phyloP scores from a whole-genome alignment of 1,284 basidiomycete genomes.

The Apiotrichum gamsii region DNA sequence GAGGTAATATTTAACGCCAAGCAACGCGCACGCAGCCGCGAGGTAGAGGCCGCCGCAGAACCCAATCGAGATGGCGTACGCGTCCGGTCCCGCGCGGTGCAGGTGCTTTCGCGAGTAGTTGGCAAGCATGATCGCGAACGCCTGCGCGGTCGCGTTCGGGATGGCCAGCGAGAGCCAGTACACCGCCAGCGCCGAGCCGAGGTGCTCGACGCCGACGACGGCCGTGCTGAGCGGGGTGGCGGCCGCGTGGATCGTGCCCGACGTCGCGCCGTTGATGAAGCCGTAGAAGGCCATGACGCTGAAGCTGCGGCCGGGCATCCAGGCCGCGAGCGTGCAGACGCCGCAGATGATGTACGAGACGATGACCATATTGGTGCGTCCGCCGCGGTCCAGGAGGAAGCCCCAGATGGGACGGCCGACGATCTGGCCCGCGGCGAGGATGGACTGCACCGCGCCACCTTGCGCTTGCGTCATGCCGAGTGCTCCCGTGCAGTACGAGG shows the following conservation, averaged over 20 bases:
- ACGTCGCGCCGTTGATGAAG: conserved; percentile 44
- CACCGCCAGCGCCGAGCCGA: conserved; percentile 45
- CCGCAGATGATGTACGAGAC: conserved; percentile 45
- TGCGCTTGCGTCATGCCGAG: conserved; percentile 46
- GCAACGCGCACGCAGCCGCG: conserved; percentile 30
- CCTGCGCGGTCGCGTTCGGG: conserved; percentile 44
- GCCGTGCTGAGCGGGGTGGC: conserved; percentile 39
- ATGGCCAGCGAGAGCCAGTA: conserved; percentile 45
- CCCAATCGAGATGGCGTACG: conserved; percentile 46
- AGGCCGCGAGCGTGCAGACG: conserved; percentile 45
- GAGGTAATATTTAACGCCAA: conserved; percentile 41
- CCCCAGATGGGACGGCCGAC: conserved; percentile 48
- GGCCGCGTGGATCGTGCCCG: conserved; percentile 47
- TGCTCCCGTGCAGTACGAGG: conserved; percentile 47
- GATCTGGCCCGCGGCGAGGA: conserved; percentile 49
- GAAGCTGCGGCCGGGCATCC: conserved; percentile 46
- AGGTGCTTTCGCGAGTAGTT: conserved; percentile 39
- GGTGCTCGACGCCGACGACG: conserved; percentile 46
- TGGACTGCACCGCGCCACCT: conserved; percentile 47
- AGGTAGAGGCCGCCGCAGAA: conserved; percentile 45
- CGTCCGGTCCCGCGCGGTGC: conserved; percentile 34
- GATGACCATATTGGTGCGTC: conserved; percentile 47
- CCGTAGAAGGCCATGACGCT: conserved; percentile 47
- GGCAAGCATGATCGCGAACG: conserved; percentile 46
- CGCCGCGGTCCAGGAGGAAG: conserved; percentile 43